Evolutionary conservation across 345 rosid genomes (phyloP).

Genomic region (Populus tremula): DNA sequence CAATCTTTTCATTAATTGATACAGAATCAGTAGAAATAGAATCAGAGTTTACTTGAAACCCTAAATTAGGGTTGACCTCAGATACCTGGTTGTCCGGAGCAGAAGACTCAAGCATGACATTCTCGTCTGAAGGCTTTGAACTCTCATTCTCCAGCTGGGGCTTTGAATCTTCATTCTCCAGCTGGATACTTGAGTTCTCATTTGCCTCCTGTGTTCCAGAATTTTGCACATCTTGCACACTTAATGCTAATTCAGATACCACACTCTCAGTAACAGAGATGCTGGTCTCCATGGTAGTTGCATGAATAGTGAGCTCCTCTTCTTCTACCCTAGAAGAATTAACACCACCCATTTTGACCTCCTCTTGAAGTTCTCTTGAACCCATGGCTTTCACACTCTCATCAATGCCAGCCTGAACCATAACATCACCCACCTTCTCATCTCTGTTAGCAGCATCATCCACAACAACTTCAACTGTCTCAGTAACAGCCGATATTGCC

Average conservation of each 20-base stretch:
- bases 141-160: conserved; percentile 40
- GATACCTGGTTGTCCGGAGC: conserved; percentile 89
- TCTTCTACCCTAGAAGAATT: conserved; percentile 24
- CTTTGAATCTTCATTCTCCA: conserved; percentile 41
- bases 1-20: conserved; percentile 91
- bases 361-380: conserved; percentile 22
- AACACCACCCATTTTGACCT: conserved; percentile 7
- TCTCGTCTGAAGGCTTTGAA: conserved; percentile 44
- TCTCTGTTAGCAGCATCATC: conserved; percentile 15
- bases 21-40: conserved; percentile 98
- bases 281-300: conserved; percentile 22
- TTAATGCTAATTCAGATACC: conserved; percentile 31
- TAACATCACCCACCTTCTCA: conserved; percentile 40
- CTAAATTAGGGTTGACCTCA: conserved; percentile 93
- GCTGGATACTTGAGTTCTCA: conserved; percentile 31
- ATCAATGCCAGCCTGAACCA: conserved; percentile 43
- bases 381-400: conserved; percentile 31
- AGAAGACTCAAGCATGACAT: conserved; percentile 52
- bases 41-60: conserved; percentile 98
- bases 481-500: conserved; percentile 25
- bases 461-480: conserved; percentile 17
- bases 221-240: conserved; percentile 34
- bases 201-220: conserved; percentile 24
- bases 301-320: conserved; percentile 23
- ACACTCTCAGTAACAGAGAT: conserved; percentile 26